Conservation (phyloP, 2,329 filamentous ascomycete species). For the Colletotrichum orbiculare region DNA sequence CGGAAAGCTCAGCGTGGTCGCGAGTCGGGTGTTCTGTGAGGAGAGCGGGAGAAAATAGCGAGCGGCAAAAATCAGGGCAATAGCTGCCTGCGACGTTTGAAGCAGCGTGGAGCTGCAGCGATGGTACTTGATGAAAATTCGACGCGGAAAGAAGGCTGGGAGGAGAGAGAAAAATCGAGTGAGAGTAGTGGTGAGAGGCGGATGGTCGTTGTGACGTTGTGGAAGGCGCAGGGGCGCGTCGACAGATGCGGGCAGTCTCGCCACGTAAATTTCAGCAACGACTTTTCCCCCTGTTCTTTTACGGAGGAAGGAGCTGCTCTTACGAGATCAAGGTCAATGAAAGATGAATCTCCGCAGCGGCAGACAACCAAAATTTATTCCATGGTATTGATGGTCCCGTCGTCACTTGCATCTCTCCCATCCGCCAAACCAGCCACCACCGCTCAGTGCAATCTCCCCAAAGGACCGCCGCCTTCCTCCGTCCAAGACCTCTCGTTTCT, state of each 20-base stretch:
- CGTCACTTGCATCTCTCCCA: neutral
- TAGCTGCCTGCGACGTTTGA: constrained; percentile 3
- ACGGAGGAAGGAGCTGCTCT: constrained; percentile 3
- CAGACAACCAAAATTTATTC: constrained; percentile 27
- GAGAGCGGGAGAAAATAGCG: constrained; percentile 1
- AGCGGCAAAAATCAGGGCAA: constrained; percentile 4
- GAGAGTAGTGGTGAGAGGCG: neutral
- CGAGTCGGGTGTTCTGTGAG: neutral
- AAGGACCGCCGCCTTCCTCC: constrained; percentile 16
- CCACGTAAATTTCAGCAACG: too few relatives aligned
- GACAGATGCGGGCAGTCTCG: too few relatives aligned
- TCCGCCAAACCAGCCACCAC: too few relatives aligned
- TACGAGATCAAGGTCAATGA: neutral
- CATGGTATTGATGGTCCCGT: neutral
- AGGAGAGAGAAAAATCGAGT: neutral
- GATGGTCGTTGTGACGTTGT: neutral
- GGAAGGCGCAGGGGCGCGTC: neutral
- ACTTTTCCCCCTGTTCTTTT: too few relatives aligned
- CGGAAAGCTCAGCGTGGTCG: too few relatives aligned
- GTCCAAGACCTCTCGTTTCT: constrained; percentile 18
- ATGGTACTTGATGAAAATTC: neutral
- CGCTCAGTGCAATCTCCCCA: constrained; percentile 22
- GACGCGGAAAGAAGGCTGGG: neutral
- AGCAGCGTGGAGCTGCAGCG: neutral
- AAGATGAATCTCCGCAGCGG: constrained; percentile 16